Base-by-base conservation (phyloP, 441 rosid genomes). In the Euphorbia schlechtendalii region DNA sequence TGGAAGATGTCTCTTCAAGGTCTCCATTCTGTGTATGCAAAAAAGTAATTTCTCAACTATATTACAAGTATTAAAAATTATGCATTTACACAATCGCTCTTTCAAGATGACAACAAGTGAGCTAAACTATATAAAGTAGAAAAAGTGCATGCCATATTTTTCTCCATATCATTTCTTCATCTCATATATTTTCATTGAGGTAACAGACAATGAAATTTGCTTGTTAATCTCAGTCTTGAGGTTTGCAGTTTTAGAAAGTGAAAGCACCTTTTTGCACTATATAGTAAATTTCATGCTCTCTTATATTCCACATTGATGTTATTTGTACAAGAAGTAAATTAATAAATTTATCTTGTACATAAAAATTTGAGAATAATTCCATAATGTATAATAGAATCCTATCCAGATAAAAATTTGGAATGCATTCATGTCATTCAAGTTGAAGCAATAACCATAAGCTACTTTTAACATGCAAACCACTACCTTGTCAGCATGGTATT, bases 1-100 rank as follows among this genome's bases (percentile, higher is more conserved):
- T 22, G 97, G 97, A 68, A 85, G 80, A 63, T 77, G 85, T 64
- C 75, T 83, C 81, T 80, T 87, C 43, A 93, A 72, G 28, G 89
- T 86, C 34, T 83, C 95, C 87, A 86, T 82, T 83, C 99, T 93
- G 66, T 66, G 73, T 36, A 36, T 18, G 40, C 40, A 72, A 65
- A n/a, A 40, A 61, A 56, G 15, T 22, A 18, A 55, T 64, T 63
- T 46, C 14, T 25, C 54, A 59, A 51, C 59, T 63, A 55, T 5
- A 41, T 15, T 2, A 45, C 6, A 57, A 30, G 20, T 5, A 17
- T 45, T 30, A 24, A 20, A 63, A 0, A 27, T 3, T 58, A 45
- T 34, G 6, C 32, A 62, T 24, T 53, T 3, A 12, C 45, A 3
- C 3, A 3, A 32, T 6, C 3, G 34, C 3, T n/a, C n/a, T n/a